Evolutionary conservation across 176 grass and related monocot species (phyloP).

Genomic region (Microstegium vimineum): DNA sequence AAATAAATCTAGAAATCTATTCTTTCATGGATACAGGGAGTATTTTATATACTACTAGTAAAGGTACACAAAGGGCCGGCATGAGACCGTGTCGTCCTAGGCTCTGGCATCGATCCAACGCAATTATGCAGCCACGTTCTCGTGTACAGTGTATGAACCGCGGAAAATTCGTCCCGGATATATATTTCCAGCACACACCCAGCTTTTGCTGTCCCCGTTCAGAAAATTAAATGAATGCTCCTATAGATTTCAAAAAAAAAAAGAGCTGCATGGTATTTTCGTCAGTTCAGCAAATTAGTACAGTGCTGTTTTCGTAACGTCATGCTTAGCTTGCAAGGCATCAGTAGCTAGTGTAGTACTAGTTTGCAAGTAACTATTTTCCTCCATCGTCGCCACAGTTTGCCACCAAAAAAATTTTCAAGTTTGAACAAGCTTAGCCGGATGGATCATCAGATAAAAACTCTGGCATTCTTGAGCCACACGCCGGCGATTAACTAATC

Average conservation of each 20-base stretch:
- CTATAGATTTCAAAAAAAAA: too few relatives aligned
- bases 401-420: neutral
- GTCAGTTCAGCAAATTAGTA: too few relatives aligned
- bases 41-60: neutral
- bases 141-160: neutral
- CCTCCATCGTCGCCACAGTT: neutral
- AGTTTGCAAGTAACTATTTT: neutral
- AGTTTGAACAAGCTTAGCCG: neutral
- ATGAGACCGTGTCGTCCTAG: constrained; percentile 19
- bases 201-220: neutral
- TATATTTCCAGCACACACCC: constrained; percentile 16
- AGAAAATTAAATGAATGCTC: neutral
- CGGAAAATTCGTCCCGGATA: neutral
- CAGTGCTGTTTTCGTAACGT: too few relatives aligned
- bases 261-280: too few relatives aligned
- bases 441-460: neutral
- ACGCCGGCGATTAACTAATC: constrained; percentile 30
- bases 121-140: constrained; percentile 32
- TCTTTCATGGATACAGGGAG: too few relatives aligned
- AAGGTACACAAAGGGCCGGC: neutral
- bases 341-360: too few relatives aligned
- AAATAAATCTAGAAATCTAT: too few relatives aligned
- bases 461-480: constrained; percentile 16
- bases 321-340: constrained; percentile 20
- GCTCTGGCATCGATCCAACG: neutral